Conservation (phyloP, 768 basidiomycete genomes). For the Podaxis sp. region DNA sequence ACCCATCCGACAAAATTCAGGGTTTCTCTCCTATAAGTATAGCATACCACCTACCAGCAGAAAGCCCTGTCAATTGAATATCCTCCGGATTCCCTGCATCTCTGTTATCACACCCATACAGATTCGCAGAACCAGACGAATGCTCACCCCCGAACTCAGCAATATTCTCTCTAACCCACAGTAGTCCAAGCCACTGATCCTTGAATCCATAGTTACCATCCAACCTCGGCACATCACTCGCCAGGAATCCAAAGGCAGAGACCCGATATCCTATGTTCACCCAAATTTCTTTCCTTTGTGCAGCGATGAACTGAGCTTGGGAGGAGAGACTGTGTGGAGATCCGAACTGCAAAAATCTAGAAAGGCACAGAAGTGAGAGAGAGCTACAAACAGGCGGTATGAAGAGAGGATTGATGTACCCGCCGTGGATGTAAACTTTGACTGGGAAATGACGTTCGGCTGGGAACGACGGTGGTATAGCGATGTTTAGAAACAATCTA, state of each 20-base stretch:
- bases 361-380: background rate
- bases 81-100: slow-evolving; percentile 51
- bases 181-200: slow-evolving; percentile 76
- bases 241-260: slow-evolving; percentile 74
- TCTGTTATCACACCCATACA: background rate
- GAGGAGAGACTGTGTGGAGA: slow-evolving; percentile 58
- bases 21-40: background rate
- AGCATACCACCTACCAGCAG: slow-evolving; percentile 48
- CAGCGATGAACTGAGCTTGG: slow-evolving; percentile 66
- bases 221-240: slow-evolving; percentile 54
- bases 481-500: slow-evolving; percentile 61
- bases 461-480: slow-evolving; percentile 50
- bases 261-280: slow-evolving; percentile 77
- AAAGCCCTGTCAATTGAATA: slow-evolving; percentile 64
- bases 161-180: slow-evolving; percentile 70
- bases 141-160: slow-evolving; percentile 58
- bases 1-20: background rate
- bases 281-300: slow-evolving; percentile 63
- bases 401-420: slow-evolving; percentile 31
- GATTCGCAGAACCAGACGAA: background rate
- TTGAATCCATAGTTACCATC: slow-evolving; percentile 82
- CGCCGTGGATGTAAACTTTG: slow-evolving; percentile 75
- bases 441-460: slow-evolving; percentile 49
- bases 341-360: slow-evolving; percentile 74
- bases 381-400: background rate